Evolutionary conservation across 2,329 filamentous ascomycete genomes (phyloP), one percentile per base, ranked within the genome.

Genomic region (Colletotrichum sp.): DNA sequence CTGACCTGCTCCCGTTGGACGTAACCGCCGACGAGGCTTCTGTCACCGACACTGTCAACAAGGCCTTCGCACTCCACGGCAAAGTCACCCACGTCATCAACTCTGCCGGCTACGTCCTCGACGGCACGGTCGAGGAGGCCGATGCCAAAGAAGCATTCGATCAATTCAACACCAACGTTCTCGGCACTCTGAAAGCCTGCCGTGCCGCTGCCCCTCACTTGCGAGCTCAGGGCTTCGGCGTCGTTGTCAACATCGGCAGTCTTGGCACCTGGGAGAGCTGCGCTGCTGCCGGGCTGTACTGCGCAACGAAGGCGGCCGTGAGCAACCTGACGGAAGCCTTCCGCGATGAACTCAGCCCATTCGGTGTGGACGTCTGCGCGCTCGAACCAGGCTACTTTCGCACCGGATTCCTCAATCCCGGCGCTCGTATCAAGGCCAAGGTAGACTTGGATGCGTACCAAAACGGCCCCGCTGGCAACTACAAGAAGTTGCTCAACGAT

Each of bases 301-400:
- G 82, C 74, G 78, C 88, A 80, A 85, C 86, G 28, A 91, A 91
- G 79, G 85, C 84, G 16, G 86, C 87, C 26, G 78, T 87, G 5
- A 86, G 86, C 9, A 86, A 85, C 7, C 76, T 90, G 8, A 85
- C 85, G 5, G 87, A 89, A 71, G 84, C 84, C 0, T 81, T 90
- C 3, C 80, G 80, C 0, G 73, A 80, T 1, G 89, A 91, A 80
- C 80, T 90, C 2, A 79, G 78, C 2, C 84, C 85, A 1, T 88
- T 91, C 32, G 84, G 86, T 6, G 85, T 91, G 52, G 77, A 82
- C 2, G 85, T 86, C 3, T 77, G 83, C 0, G 79, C 84, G 2
- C 81, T 91, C 4, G 89, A 90, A 75, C 89, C 89, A 0, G 90
- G 89, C 0, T 88, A 88, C 73, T 91, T 91, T 79, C 86, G 89